Percentiles rank a stretch among this genome's conserved stretches.
phyloP scores from a whole-genome alignment of 768 basidiomycete species.

The Collybia mongolica region DNA sequence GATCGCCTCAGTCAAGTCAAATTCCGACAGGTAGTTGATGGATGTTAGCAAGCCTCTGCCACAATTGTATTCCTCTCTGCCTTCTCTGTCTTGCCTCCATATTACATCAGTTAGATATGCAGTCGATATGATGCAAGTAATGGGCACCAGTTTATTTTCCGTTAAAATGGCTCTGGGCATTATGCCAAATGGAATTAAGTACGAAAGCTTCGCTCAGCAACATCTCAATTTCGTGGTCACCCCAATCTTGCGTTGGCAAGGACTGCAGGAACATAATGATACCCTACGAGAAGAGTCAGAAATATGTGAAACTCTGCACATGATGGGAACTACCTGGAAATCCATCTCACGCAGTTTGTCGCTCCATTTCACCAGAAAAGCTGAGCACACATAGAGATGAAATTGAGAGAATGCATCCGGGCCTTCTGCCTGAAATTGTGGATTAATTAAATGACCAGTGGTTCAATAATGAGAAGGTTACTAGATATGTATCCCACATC shows the following conservation, averaged over 20 bases:
- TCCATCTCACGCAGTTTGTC: conserved; percentile 94
- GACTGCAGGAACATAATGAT: conserved; percentile 99
- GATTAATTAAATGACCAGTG: conserved; percentile 1
- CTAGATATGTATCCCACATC: conserved; percentile 99
- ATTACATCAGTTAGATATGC: neutral
- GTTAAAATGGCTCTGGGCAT: conserved; percentile 84
- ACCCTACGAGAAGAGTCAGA: conserved; percentile 50
- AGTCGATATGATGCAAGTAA: conserved; percentile 3
- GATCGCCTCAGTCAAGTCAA: conserved; percentile 45
- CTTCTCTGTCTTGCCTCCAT: too few relatives aligned
- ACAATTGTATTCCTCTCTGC: neutral
- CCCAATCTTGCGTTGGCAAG: conserved; percentile 90
- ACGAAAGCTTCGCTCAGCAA: conserved; percentile 96
- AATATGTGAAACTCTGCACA: conserved; percentile 1
- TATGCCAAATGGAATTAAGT: conserved; percentile 89
- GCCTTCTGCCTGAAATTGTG: conserved; percentile 79
- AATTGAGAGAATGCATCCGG: conserved; percentile 98
- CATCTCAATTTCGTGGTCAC: conserved; percentile 93
- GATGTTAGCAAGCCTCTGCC: neutral
- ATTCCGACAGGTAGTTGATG: conserved; percentile 10
- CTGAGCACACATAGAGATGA: conserved; percentile 97
- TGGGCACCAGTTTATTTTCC: conserved; percentile 37
- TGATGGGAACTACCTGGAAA: conserved; percentile 70
- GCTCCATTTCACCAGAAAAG: conserved; percentile 95
- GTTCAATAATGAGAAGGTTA: conserved; percentile 35